These are phyloP conservation scores for Epichloe festucae DNA, from an alignment of 2,329 filamentous ascomycete species.

Conservation along the genomic window DNA sequence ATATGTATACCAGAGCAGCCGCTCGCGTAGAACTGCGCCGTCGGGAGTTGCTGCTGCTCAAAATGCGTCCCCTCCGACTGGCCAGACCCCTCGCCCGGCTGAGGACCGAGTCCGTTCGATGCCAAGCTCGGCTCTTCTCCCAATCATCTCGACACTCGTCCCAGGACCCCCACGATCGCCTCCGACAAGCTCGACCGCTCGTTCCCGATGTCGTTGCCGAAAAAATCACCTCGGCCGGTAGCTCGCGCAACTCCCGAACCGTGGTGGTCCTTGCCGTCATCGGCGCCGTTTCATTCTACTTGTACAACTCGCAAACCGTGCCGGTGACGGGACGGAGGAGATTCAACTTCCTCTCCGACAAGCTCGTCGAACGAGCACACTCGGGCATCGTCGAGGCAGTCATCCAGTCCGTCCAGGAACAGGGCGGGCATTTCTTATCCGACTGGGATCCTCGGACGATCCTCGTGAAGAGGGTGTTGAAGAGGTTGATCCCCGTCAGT, in stretches of 20 bases:
- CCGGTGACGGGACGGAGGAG: slow-evolving; percentile 58
- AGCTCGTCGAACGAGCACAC: slow-evolving; percentile 36
- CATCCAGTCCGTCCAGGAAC: slow-evolving; percentile 37
- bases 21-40: too few species aligned
- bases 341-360: slow-evolving; percentile 54
- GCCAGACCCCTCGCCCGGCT: background rate
- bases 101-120: background rate
- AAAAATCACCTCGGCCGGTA: slow-evolving; percentile 15
- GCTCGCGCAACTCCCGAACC: slow-evolving; percentile 18
- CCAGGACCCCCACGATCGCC: slow-evolving; percentile 13
- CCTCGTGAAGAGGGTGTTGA: slow-evolving; percentile 51
- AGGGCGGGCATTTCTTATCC: slow-evolving; percentile 42
- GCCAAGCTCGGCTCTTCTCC: slow-evolving; percentile 8
- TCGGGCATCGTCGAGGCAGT: slow-evolving; percentile 23
- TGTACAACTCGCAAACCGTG: slow-evolving; percentile 57
- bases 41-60: background rate
- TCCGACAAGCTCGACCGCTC: slow-evolving; percentile 20
- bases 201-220: slow-evolving; percentile 15
- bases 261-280: slow-evolving; percentile 27
- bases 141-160: slow-evolving; percentile 8
- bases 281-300: slow-evolving; percentile 46
- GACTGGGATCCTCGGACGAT: slow-evolving; percentile 42
- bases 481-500: slow-evolving; percentile 52
- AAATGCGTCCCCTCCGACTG: background rate
- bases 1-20: background rate